Evolutionary conservation across 106 monocot genomes (phyloP), one percentile per base, ranked within the genome.

Genomic region (Dendrobium officinale): DNA sequence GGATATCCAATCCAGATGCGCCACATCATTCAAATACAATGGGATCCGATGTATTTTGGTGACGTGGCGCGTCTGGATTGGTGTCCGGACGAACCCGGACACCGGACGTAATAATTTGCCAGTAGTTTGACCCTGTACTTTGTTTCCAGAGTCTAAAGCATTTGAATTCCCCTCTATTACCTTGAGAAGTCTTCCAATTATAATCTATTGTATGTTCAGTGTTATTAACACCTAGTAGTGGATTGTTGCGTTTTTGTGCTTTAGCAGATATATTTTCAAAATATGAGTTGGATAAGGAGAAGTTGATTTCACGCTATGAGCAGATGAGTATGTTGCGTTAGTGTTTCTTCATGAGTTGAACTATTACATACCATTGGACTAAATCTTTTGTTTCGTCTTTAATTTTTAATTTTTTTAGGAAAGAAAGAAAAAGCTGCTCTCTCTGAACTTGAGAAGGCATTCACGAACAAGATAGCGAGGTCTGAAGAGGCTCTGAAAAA

Each of bases 231-330:
- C 1, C 64, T 66, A 10, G 10, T 8, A 66, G 26, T 66, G 64
- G 64, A 43, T 75, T 75, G 19, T 77, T 73, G 17, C 0, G 15
- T 61, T 83, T 59, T 22, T 6, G 67, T 40, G 56, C 56, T 68
- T 85, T 51, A 79, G 27, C 86, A 95, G 95, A 93, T 0, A 86
- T 93, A 78, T 95, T 88, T 82, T 82, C 88, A 40, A 91, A 89
- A 80, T 93, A 83, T 72, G 95, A 95, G 87, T 77, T 86, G 80
- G 95, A 93, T 56, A 93, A 95, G 85, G 89, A 89, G 42, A 95
- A 95, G 59, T 42, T 87, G 45, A 79, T 91, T 54, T 19, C 31
- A 27, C 90, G 86, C 22, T 95, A 91, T 42, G 95, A 95, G 77
- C 93, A 93, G 48, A 91, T 86, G 24, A 80, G 93, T 95, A 74